Evolutionary conservation across 2,329 filamentous ascomycete genomes (phyloP).

Genomic region (Fonsecaea pedrosoi): DNA sequence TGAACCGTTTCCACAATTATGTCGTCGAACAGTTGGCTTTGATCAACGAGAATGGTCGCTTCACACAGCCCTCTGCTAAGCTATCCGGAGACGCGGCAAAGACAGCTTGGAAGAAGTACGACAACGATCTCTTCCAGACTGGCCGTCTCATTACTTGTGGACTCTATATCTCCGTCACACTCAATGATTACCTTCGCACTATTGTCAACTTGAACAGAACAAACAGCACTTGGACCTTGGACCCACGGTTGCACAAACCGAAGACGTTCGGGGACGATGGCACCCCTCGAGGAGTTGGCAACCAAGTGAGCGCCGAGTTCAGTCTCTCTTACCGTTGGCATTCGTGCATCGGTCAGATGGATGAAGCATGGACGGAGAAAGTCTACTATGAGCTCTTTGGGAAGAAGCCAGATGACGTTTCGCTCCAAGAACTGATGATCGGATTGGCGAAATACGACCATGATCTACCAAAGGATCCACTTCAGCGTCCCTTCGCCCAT

Average conservation of each 20-base stretch:
- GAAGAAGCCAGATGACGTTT: constrained; percentile 64
- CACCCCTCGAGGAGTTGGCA: constrained; percentile 75
- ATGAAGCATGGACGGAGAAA: constrained; percentile 81
- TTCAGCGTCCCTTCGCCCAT: constrained; percentile 70
- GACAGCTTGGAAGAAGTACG: constrained; percentile 69
- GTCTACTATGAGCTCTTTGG: constrained; percentile 69
- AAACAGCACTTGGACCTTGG: constrained; percentile 80
- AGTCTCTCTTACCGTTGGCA: constrained; percentile 89
- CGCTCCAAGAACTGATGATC: constrained; percentile 65
- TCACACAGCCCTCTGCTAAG: constrained; percentile 66
- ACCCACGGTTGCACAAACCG: constrained; percentile 74
- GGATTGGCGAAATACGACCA: constrained; percentile 69
- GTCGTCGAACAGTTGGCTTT: constrained; percentile 76
- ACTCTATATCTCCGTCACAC: constrained; percentile 73
- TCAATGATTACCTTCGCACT: constrained; percentile 74
- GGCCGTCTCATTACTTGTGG: constrained; percentile 76
- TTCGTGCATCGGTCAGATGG: constrained; percentile 73
- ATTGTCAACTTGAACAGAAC: constrained; percentile 75
- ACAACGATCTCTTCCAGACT: constrained; percentile 81
- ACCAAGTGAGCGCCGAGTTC: constrained; percentile 84
- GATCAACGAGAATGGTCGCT: constrained; percentile 86
- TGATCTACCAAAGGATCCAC: constrained; percentile 69
- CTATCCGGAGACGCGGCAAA: constrained; percentile 58
- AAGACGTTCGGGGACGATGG: constrained; percentile 61
- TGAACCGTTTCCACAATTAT: constrained; percentile 80